Evolutionary conservation across 306 rosid genomes (phyloP), one percentile per base, ranked within the genome.

Genomic region (Dalbergia oliveri): DNA sequence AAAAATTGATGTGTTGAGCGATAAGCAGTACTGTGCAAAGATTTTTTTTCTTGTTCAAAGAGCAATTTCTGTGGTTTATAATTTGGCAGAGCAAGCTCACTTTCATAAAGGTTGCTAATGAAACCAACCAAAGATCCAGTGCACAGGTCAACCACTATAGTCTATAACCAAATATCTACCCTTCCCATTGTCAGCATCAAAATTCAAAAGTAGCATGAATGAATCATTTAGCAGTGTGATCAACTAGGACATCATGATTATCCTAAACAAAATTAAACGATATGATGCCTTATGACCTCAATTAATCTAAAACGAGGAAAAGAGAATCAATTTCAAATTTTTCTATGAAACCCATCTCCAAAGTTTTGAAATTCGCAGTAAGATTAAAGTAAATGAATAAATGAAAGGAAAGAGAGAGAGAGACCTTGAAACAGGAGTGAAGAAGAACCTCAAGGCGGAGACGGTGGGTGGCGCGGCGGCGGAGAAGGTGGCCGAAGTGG

Each of bases 381-480:
- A 50, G 35, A 49, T 34, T 61, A 4, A 75, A 23, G 45, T 3
- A 58, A 64, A 45, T 11, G 65, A 21, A 16, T 19, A 66, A 49
- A 39, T 14, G 35, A 34, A 69, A 33, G 49, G 56, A 26, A 3
- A 35, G 45, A 43, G 47, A 8, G 47, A 43, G 47, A 50, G 60
- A 37, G 66, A 91, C 98, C 98, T 89, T 80, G 71, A 86, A 82
- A 85, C 75, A 85, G 59, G 97, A 86, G 37, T 44, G 82, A 35
- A 91, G 83, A 69, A 85, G 84, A 57, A 77, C 69, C 33, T 82
- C 67, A 4, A 89, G 75, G 63, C 81, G 86, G 72, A 79, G 73
- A 53, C 78, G 88, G 54, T 65, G 72, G 68, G 73, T 69, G 81
- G 79, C 51, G 57, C 84, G 92, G 79, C 31, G 65, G 77, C 82